Evolutionary conservation across 495 filamentous ascomycete species (phyloP).

Genomic region (Penicillium tannophilum): DNA sequence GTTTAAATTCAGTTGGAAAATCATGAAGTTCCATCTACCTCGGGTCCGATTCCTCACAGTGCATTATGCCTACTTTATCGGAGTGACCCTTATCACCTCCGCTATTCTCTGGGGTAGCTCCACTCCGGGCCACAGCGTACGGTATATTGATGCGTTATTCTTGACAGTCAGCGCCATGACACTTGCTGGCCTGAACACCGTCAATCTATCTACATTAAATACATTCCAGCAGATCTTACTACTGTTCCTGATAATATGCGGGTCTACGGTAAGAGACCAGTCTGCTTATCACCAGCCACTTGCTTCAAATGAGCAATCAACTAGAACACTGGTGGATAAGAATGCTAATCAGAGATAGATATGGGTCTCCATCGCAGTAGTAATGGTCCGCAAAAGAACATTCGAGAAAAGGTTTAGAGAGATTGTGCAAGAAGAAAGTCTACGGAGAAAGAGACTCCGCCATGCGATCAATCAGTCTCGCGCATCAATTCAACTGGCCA

Average conservation of each 20-base stretch:
- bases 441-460: slow-evolving; percentile 43
- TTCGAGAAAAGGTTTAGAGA: slow-evolving; percentile 68
- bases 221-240: slow-evolving; percentile 78
- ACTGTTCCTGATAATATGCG: slow-evolving; percentile 71
- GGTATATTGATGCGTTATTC: slow-evolving; percentile 77
- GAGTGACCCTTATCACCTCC: slow-evolving; percentile 61
- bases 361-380: slow-evolving; percentile 44
- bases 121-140: slow-evolving; percentile 60
- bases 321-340: background rate
- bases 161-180: slow-evolving; percentile 80
- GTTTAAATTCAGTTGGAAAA: background rate
- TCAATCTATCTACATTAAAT: slow-evolving; percentile 69
- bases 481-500: slow-evolving; percentile 39
- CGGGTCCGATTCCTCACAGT: slow-evolving; percentile 63
- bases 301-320: background rate
- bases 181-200: slow-evolving; percentile 71
- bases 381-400: slow-evolving; percentile 63
- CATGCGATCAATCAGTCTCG: slow-evolving; percentile 17
- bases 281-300: background rate
- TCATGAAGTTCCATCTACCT: background rate
- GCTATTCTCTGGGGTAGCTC: slow-evolving; percentile 74
- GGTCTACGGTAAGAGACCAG: slow-evolving; percentile 47
- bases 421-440: slow-evolving; percentile 32
- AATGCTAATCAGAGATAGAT: slow-evolving; percentile 16
- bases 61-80: slow-evolving; percentile 78